Percentiles rank a stretch among this genome's conserved stretches.
Evolutionary conservation across 257 asterid genomes (phyloP).

Genomic region (Solanum etuberosum): DNA sequence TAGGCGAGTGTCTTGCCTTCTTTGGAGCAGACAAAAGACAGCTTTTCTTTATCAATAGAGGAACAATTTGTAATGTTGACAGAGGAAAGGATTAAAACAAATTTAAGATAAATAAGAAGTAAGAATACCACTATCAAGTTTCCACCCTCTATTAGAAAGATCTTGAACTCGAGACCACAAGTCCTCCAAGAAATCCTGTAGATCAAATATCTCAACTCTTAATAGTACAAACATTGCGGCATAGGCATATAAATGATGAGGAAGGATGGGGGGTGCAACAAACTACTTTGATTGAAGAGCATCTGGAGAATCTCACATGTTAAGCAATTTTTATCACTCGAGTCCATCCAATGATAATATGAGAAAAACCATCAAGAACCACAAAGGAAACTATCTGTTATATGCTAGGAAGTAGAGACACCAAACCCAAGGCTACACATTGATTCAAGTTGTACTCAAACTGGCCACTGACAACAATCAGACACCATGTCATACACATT

Average conservation of each 20-base stretch:
- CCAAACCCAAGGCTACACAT: neutral
- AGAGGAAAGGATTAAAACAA: constrained; percentile 1
- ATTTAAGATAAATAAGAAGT: neutral
- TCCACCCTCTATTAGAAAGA: constrained; percentile 89
- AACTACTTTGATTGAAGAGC: neutral
- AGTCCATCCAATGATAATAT: neutral
- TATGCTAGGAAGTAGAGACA: neutral
- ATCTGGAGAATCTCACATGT: neutral
- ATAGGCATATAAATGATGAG: neutral
- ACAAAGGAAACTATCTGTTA: neutral
- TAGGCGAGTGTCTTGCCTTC: neutral
- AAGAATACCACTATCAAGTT: constrained; percentile 82
- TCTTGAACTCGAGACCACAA: constrained; percentile 82
- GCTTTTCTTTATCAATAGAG: neutral
- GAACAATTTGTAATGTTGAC: neutral
- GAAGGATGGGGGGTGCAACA: neutral
- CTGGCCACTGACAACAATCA: neutral
- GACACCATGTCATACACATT: neutral
- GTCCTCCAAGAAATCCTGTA: constrained; percentile 90
- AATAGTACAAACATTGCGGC: neutral
- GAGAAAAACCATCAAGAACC: neutral
- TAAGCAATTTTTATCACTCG: neutral
- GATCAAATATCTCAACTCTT: neutral
- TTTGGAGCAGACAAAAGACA: neutral
- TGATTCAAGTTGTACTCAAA: neutral